Evolutionary conservation across 2,329 filamentous ascomycete genomes (phyloP), one percentile per base, ranked within the genome.

Genomic region (Phialophora macrospora): DNA sequence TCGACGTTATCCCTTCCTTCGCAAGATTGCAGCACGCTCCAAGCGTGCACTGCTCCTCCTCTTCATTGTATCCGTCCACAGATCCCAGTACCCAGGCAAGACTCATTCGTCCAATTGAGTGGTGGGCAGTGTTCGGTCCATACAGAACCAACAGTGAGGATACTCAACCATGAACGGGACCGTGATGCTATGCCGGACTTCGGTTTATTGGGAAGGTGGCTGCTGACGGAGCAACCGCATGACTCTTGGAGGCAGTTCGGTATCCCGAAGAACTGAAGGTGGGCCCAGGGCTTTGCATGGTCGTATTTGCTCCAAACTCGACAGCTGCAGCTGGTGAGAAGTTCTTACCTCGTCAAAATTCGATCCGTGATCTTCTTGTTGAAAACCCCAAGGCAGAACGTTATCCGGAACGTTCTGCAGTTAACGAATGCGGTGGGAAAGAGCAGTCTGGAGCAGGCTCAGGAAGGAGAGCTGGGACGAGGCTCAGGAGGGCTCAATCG

Each of bases 371-470:
- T 34, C 4, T n/a, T 44, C 38, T 44, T 44, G 38, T 44, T 44
- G 17, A 44, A 17, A 44, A 20, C 59, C 62, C 63, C 64, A 55
- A 61, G 58, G 61, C 65, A 69, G 70, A 60, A 65, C 64, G 70
- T 62, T 72, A 63, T 63, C 70, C 69, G 69, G 70, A 71, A 70
- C 62, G 67, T 64, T 60, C 59, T 61, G 55, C 61, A 55, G 54
- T 60, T 60, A 68, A 68, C 62, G 66, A 70, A 52, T 67, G 69
- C 64, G 68, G 52, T 55, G 57, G 49, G 26, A n/a, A 52, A 30
- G 58, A 64, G 60, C 56, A 46, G 55, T 57, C 54, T 41, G 55
- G 56, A 49, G 57, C 60, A 57, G 38, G 52, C 56, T 63, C 51
- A 65, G 61, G 34, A 46, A 55, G 52, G 48, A 32, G 59, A 63